Percentiles rank a stretch among this genome's conserved stretches.
Evolutionary conservation across 305 asterid species (phyloP).

Genomic region (Fraxinus platypoda): DNA sequence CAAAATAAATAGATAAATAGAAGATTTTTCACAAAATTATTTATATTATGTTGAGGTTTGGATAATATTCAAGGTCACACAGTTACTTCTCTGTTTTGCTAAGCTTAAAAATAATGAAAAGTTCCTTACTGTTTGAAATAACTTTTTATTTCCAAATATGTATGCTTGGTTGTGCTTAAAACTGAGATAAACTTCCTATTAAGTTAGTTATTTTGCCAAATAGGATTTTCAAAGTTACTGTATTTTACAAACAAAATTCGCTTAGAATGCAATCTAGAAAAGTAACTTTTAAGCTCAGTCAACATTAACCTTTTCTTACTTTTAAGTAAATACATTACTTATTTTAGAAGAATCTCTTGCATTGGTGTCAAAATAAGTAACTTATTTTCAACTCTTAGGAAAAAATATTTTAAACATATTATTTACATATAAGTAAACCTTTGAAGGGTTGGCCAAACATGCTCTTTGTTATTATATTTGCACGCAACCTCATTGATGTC

Average conservation of each 20-base stretch:
- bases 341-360: background rate
- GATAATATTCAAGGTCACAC: background rate
- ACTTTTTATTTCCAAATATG: background rate
- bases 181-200: background rate
- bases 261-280: background rate
- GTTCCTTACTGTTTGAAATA: background rate
- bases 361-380: background rate
- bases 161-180: background rate
- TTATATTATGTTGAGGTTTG: background rate
- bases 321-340: background rate
- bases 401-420: background rate
- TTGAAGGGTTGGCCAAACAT: background rate
- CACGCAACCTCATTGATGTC: background rate
- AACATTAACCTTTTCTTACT: background rate
- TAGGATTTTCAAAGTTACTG: background rate
- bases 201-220: background rate
- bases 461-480: background rate
- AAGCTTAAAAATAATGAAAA: background rate
- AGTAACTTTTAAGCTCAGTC: background rate
- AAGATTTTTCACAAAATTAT: background rate
- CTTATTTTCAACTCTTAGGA: background rate
- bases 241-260: background rate
- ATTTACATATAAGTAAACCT: background rate
- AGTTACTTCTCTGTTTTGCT: background rate
- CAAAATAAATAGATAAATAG: conserved; percentile 17